Evolutionary conservation across 495 filamentous ascomycete species (phyloP), one percentile per base, ranked within the genome.

Genomic region (Penicillium arizonense): DNA sequence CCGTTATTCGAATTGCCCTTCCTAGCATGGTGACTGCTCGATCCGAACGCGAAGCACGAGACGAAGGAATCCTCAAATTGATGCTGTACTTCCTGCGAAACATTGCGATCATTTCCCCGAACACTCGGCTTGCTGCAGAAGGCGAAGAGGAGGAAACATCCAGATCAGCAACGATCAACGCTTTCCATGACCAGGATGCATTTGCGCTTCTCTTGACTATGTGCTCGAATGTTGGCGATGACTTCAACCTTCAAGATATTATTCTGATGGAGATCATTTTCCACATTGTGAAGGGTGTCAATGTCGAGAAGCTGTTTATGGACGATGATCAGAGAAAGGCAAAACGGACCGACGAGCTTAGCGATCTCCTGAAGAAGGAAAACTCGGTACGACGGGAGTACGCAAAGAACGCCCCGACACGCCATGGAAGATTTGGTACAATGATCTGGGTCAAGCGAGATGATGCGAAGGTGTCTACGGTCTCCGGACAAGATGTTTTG

Each of bases 401-500:
- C 61, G 82, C 84, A 33, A 87, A 85, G 57, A 86, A 87, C 58
- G 89, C 88, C 5, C 90, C 91, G 2, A 91, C 91, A 6, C 75
- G 95, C 33, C 95, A 99, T 67, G 95, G 91, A 56, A 80, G 95
- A 46, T 99, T 97, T 64, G 95, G 95, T 2, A 96, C 91, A 12
- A 96, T 97, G 87, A 86, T 96, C 16, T 97, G 95, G 94, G 84
- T 99, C 36, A 90, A 97, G 72, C 79, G 90, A 44, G 87, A 88
- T 48, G 89, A 94, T 63, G 76, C 79, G 7, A 89, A 87, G 58
- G 76, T 93, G 41, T 85, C 88, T 5, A 93, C 91, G 0, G 84
- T 99, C 3, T 89, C 90, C 2, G 95, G 95, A 8, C 95, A 97
- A 65, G 84, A 87, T 56, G 84, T 86, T 13, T 78, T 97, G 46